Percentiles rank a stretch among this genome's conserved stretches.
phyloP scores from a whole-genome alignment of 108 stramenopile genomes.

The Thalassiosira profunda region DNA sequence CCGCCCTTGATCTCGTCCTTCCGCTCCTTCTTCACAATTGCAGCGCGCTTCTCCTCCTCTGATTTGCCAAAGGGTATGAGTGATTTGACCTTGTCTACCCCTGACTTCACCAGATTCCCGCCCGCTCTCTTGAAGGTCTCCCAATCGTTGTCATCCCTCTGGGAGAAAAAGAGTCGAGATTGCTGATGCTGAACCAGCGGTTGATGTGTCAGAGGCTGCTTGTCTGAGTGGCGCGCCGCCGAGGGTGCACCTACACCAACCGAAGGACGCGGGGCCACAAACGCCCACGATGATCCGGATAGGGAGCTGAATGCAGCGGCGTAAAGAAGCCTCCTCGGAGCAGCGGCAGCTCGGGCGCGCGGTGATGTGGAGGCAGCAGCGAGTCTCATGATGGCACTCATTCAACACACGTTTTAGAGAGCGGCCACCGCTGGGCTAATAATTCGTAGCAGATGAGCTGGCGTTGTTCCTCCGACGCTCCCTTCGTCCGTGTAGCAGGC shows the following conservation, averaged over 20 bases:
- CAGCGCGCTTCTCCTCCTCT: constrained; percentile 59
- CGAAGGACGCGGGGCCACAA: too few relatives aligned
- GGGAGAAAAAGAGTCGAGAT: constrained; percentile 36
- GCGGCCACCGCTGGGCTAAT: too few relatives aligned
- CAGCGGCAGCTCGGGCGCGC: background rate
- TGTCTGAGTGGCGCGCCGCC: too few relatives aligned
- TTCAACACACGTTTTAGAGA: too few relatives aligned
- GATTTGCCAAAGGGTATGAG: constrained; percentile 45
- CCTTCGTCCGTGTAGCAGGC: too few relatives aligned
- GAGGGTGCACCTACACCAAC: too few relatives aligned
- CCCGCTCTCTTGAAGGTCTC: constrained; percentile 28
- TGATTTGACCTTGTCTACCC: constrained; percentile 35
- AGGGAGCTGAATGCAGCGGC: too few relatives aligned
- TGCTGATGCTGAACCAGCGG: constrained; percentile 8
- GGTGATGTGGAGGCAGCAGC: background rate
- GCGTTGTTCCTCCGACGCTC: too few relatives aligned
- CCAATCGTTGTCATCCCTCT: constrained; percentile 41
- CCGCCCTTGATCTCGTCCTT: constrained; percentile 58
- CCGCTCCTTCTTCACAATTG: constrained; percentile 45
- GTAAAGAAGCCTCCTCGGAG: background rate
- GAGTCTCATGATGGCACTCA: too few relatives aligned
- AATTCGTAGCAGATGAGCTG: too few relatives aligned
- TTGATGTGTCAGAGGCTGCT: too few relatives aligned
- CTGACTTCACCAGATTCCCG: constrained; percentile 42
- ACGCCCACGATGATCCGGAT: too few relatives aligned